These are phyloP conservation scores for Pseudopyrenochaeta lycopersici DNA, from an alignment of 2,329 filamentous ascomycete genomes.

Conservation along the genomic window DNA sequence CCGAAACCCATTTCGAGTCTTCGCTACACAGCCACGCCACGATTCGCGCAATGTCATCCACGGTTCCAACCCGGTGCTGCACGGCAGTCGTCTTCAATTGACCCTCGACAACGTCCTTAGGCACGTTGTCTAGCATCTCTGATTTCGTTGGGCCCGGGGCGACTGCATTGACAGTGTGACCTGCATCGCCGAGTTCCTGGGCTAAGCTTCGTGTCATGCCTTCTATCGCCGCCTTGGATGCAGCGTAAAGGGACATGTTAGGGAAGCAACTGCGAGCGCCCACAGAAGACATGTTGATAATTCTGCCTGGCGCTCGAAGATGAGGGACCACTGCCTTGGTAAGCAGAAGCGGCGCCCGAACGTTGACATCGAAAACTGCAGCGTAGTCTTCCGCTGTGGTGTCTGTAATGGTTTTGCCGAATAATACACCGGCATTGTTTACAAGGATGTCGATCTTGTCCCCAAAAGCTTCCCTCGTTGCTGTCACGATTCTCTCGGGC, in stretches of 20 bases:
- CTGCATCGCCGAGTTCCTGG: slow-evolving; percentile 63
- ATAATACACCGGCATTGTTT: slow-evolving; percentile 52
- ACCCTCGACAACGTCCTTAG: slow-evolving; percentile 58
- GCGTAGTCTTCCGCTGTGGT: slow-evolving; percentile 61
- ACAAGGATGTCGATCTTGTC: slow-evolving; percentile 54
- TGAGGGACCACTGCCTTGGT: slow-evolving; percentile 63
- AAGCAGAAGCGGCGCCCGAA: slow-evolving; percentile 64
- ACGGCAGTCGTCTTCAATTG: slow-evolving; percentile 63
- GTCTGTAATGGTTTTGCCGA: slow-evolving; percentile 36
- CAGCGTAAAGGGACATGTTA: slow-evolving; percentile 61
- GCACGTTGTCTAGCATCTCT: slow-evolving; percentile 65
- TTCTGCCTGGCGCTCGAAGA: slow-evolving; percentile 58
- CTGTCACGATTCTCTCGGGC: slow-evolving; percentile 48
- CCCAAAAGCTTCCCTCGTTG: slow-evolving; percentile 49
- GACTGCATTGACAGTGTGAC: slow-evolving; percentile 69
- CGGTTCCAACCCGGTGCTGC: slow-evolving; percentile 60
- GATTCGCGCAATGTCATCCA: slow-evolving; percentile 64
- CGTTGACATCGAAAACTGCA: slow-evolving; percentile 65
- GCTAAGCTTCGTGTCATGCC: slow-evolving; percentile 68
- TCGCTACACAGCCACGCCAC: slow-evolving; percentile 64
- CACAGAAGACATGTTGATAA: slow-evolving; percentile 69
- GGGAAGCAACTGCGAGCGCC: slow-evolving; percentile 59
- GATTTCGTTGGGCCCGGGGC: slow-evolving; percentile 67
- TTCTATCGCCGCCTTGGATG: slow-evolving; percentile 69
- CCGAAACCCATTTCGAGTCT: slow-evolving; percentile 54